These are phyloP conservation scores for Recurvomyces mirabilis DNA, from an alignment of 495 filamentous ascomycete genomes.

Conservation along the genomic window DNA sequence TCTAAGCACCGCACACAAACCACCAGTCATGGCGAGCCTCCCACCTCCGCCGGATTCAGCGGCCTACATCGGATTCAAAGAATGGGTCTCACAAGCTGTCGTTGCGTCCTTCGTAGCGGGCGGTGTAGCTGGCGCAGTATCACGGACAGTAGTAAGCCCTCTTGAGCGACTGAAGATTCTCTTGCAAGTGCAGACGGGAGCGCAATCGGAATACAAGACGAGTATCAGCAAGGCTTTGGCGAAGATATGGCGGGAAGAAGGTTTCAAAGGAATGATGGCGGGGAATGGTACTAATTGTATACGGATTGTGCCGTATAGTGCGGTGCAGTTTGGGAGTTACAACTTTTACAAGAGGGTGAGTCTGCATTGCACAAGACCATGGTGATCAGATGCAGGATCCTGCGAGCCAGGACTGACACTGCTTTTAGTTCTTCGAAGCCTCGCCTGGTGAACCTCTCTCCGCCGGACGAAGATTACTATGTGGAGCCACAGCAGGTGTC, in stretches of 20 bases:
- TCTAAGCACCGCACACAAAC: too few relatives aligned
- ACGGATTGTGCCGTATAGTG: slow-evolving; percentile 93
- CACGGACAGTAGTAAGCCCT: slow-evolving; percentile 89
- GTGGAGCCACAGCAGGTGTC: slow-evolving; percentile 81
- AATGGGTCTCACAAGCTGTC: slow-evolving; percentile 57
- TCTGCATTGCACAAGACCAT: neutral
- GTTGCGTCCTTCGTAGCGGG: slow-evolving; percentile 90
- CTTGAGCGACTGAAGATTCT: slow-evolving; percentile 93
- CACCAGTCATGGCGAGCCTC: neutral
- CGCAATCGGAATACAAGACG: slow-evolving; percentile 82
- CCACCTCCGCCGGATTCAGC: slow-evolving; percentile 4
- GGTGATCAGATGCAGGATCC: too few relatives aligned
- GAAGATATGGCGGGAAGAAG: slow-evolving; percentile 96
- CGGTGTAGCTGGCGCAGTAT: slow-evolving; percentile 92
- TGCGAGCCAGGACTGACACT: slow-evolving; percentile 5
- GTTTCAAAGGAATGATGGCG: slow-evolving; percentile 90
- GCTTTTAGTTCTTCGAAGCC: slow-evolving; percentile 57
- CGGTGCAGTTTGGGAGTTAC: slow-evolving; percentile 95
- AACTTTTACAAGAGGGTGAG: slow-evolving; percentile 91
- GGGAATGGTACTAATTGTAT: slow-evolving; percentile 98
- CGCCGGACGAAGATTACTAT: slow-evolving; percentile 60
- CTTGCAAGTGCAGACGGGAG: slow-evolving; percentile 87
- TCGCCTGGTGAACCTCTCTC: slow-evolving; percentile 55
- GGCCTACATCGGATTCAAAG: neutral
- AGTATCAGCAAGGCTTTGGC: slow-evolving; percentile 75